These are phyloP conservation scores for Cryptococcus deneoformans DNA, from an alignment of 1,284 basidiomycete species.

Conservation along the genomic window DNA sequence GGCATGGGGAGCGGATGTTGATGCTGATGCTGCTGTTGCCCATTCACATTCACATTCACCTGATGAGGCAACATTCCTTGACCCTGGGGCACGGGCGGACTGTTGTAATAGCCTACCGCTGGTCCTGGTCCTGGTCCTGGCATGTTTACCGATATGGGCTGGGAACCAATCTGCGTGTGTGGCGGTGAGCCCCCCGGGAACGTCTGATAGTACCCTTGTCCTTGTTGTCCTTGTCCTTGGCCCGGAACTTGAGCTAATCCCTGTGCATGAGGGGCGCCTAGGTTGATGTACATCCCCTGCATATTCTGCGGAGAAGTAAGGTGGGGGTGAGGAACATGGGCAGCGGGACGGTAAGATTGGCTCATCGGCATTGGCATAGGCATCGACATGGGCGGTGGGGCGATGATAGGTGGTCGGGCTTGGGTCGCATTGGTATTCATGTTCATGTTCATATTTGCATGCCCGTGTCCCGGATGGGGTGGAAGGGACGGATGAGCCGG, in stretches of 20 bases:
- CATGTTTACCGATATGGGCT: background rate
- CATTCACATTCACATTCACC: background rate
- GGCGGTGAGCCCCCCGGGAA: background rate
- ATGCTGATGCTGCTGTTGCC: background rate
- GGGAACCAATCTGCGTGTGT: background rate
- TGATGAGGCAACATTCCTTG: no score
- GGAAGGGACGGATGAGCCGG: background rate
- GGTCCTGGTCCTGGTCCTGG: background rate
- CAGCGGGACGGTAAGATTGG: no score
- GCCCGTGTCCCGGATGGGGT: background rate
- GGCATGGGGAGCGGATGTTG: background rate
- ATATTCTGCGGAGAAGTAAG: no score
- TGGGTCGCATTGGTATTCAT: no score
- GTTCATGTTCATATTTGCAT: background rate
- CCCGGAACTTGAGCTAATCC: background rate
- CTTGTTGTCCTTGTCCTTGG: background rate
- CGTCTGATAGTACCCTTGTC: background rate
- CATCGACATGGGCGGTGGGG: no score
- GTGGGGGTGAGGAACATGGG: no score
- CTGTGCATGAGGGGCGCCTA: no score
- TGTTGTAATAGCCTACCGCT: background rate
- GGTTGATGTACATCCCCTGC: no score
- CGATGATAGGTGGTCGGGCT: no score
- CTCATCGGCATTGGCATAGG: no score
- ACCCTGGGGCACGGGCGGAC: background rate